Base-by-base conservation (phyloP, 164 flowering plant genomes). In the Chloranthus sessilifolius region DNA sequence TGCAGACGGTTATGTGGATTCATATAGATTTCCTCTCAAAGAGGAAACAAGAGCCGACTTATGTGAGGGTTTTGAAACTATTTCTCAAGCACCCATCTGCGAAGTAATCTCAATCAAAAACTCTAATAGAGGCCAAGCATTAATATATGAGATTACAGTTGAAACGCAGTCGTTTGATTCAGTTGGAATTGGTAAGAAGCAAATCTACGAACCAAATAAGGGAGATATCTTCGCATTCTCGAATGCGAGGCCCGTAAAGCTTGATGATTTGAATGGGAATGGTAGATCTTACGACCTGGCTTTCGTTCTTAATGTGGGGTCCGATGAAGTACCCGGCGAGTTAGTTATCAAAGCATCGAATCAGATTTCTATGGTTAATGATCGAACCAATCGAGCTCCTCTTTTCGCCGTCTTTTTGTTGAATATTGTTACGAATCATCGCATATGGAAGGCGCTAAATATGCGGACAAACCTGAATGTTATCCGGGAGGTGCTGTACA, bases 161-260 rank as follows among this genome's bases (percentile, higher is more conserved):
- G 20, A 10, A 8, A 11, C 9, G 21, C 26, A 39, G 3, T 27
- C 27, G 12, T 17, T 17, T 27, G 9, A 38, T 24, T 26, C 8
- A 26, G 10, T 25, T 17, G 53, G 27, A 16, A 4, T 22, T 22
- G 62, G 54, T 16, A 49, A 39, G 21, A 61, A 64, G 3, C 76
- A 72, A 37, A 66, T 68, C 3, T 76, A 81, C 50, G 74, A 58
- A 60, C 69, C 83, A 11, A 55, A 65, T 64, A 75, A 69, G 23
- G 81, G 82, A 5, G 95, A 88, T 71, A 15, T 88, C n/a, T 58
- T 80, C 12, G 31, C 77, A 43, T 12, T 88, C 2, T 48, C 85
- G 10, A 66, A 70, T 45, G 60, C 30, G 4, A 74, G 62, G 42
- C 92, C 82, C 12, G 77, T 72, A 69, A 46, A 43, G 37, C 42